These are phyloP conservation scores for Cordyceps cateniannulata DNA, from an alignment of 2,329 filamentous ascomycete genomes.

Conservation along the genomic window DNA sequence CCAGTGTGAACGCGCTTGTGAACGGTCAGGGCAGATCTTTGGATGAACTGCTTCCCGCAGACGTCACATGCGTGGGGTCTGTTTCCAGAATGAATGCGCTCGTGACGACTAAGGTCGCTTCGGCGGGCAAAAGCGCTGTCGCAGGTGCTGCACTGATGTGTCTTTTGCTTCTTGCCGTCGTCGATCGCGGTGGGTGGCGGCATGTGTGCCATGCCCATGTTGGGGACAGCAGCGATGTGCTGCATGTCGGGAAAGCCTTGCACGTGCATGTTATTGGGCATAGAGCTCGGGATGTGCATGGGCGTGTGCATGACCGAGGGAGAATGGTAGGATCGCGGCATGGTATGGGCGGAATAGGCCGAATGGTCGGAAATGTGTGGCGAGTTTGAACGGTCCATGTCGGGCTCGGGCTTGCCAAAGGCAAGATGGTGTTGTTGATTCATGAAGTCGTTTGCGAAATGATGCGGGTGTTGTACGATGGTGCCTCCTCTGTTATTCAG, in stretches of 20 bases:
- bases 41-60: slow-evolving; percentile 96
- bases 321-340: slow-evolving; percentile 46
- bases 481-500: slow-evolving; percentile 42
- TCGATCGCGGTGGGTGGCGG: slow-evolving; percentile 20
- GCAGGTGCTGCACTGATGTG: slow-evolving; percentile 85
- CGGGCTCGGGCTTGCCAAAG: slow-evolving; percentile 30
- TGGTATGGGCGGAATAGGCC: slow-evolving; percentile 45
- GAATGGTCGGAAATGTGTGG: slow-evolving; percentile 56
- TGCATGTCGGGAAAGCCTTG: slow-evolving; percentile 32
- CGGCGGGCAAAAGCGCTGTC: slow-evolving; percentile 86
- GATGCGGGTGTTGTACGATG: slow-evolving; percentile 24
- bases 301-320: slow-evolving; percentile 45
- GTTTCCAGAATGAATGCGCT: slow-evolving; percentile 90
- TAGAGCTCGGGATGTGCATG: slow-evolving; percentile 39
- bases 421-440: slow-evolving; percentile 27
- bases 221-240: slow-evolving; percentile 29
- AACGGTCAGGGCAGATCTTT: slow-evolving; percentile 89
- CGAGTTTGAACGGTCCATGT: slow-evolving; percentile 49
- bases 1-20: slow-evolving; percentile 94
- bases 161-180: slow-evolving; percentile 43
- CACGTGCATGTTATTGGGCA: slow-evolving; percentile 38
- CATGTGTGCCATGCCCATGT: slow-evolving; percentile 34
- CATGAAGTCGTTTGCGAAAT: slow-evolving; percentile 25
- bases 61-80: slow-evolving; percentile 90
- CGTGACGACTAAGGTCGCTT: slow-evolving; percentile 90